Percentiles rank a stretch among this genome's conserved stretches.
These are phyloP conservation scores for Lenwebbia sp. DNA, from an alignment of 345 rosid genomes.

Conservation along the genomic window DNA sequence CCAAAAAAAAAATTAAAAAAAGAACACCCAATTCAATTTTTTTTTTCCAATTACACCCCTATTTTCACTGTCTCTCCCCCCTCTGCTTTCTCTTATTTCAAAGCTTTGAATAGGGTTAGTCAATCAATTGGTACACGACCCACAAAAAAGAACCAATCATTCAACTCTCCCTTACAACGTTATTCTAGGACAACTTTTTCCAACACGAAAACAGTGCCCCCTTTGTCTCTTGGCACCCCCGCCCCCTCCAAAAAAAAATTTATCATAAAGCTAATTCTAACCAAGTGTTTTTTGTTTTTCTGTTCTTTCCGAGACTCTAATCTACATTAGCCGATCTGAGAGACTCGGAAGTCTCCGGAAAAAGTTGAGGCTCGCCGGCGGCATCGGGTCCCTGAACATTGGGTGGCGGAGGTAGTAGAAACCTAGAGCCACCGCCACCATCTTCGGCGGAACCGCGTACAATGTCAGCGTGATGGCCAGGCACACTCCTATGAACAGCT, in stretches of 20 bases:
- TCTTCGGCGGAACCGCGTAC: constrained; percentile 79
- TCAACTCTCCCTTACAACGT: not conserved
- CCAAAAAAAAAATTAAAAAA: not conserved
- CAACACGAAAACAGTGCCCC: constrained; percentile 3
- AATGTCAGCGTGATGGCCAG: constrained; percentile 52
- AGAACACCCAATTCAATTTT: not conserved
- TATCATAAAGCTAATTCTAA: not conserved
- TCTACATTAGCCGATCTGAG: constrained; percentile 82
- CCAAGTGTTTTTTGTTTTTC: not conserved
- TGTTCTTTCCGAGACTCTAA: not conserved
- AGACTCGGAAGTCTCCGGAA: constrained; percentile 91
- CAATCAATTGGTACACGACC: not conserved
- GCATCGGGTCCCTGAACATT: constrained; percentile 92
- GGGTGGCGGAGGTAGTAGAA: constrained; percentile 93
- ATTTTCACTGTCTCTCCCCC: not conserved
- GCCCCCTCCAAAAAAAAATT: not conserved
- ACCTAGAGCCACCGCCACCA: constrained; percentile 96
- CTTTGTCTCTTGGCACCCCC: not conserved
- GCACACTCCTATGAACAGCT: constrained; percentile 76
- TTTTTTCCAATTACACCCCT: not conserved
- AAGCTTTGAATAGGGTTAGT: constrained; percentile 8
- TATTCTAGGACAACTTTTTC: constrained; percentile 10
- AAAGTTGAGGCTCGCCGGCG: constrained; percentile 75
- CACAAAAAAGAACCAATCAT: not conserved
- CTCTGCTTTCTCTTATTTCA: constrained; percentile 23